A percentile compares a stretch with the other conserved stretches of the same genome.
Evolutionary conservation across 192 early-diverging fungal species (phyloP).

Genomic region (Umbelopsis vinacea): DNA sequence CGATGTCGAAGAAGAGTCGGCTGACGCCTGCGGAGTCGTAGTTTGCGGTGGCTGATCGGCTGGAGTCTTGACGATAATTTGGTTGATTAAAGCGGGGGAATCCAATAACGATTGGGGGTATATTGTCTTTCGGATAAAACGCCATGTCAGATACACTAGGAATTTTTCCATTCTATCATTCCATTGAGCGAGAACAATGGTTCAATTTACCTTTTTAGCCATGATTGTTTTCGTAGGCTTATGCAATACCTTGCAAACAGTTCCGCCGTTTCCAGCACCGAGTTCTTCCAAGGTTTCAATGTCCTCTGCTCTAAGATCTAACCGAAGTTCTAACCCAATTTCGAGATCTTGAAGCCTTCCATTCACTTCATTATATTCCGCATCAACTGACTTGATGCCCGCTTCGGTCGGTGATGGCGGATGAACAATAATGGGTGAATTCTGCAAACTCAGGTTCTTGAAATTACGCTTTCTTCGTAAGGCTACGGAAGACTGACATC

Average conservation of each 20-base stretch:
- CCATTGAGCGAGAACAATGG: not conserved
- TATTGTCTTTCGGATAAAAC: conserved; percentile 26
- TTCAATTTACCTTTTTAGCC: conserved; percentile 85
- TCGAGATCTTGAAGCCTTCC: conserved; percentile 59
- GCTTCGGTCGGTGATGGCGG: conserved; percentile 35
- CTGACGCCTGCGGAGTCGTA: conserved; percentile 2
- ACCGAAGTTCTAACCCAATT: conserved; percentile 71
- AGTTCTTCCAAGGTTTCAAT: conserved; percentile 77
- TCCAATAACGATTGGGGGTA: conserved; percentile 33
- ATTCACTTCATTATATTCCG: conserved; percentile 32
- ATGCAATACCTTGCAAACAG: conserved; percentile 86
- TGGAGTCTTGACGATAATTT: conserved; percentile 13
- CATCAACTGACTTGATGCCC: not conserved
- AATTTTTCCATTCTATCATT: conserved; percentile 9
- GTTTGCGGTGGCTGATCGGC: conserved; percentile 1
- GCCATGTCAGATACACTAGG: not conserved
- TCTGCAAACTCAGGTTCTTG: conserved; percentile 51
- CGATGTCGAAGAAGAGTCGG: not conserved
- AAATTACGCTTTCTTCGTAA: conserved; percentile 60
- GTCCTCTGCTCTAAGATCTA: conserved; percentile 84
- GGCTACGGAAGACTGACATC: not conserved
- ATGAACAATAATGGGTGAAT: conserved; percentile 47
- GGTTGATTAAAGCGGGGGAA: conserved; percentile 25
- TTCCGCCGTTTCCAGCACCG: conserved; percentile 93
- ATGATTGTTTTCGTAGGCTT: conserved; percentile 87